Percentiles rank a stretch among this genome's conserved stretches.
phyloP scores from a whole-genome alignment of 2,329 filamentous ascomycete species.

The Nemania sp. region DNA sequence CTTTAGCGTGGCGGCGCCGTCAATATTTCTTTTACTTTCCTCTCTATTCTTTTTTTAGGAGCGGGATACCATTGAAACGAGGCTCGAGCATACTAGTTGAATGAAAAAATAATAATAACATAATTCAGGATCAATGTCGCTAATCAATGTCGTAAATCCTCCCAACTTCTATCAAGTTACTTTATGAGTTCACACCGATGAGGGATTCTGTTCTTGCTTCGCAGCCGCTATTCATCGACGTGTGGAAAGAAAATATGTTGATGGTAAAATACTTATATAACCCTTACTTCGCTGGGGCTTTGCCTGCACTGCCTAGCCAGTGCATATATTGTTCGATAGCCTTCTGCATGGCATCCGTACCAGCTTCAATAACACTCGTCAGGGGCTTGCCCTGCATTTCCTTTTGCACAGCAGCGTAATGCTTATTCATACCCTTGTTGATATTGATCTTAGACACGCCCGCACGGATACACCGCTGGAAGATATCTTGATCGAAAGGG shows the following conservation, averaged over 20 bases:
- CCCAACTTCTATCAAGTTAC: too few relatives aligned
- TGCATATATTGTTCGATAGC: conserved; percentile 62
- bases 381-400: conserved; percentile 61
- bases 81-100: background rate
- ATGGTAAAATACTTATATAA: conserved; percentile 7
- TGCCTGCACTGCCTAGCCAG: conserved; percentile 60
- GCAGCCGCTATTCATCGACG: background rate
- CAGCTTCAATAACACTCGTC: conserved; percentile 61
- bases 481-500: conserved; percentile 60
- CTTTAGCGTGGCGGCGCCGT: background rate
- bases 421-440: conserved; percentile 65
- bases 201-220: too few relatives aligned
- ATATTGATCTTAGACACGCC: conserved; percentile 64
- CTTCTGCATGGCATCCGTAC: conserved; percentile 60
- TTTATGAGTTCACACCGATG: too few relatives aligned
- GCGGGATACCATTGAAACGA: background rate
- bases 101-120: too few relatives aligned
- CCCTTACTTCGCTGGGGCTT: conserved; percentile 47
- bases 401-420: conserved; percentile 58
- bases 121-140: too few relatives aligned
- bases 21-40: background rate
- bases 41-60: background rate
- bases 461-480: conserved; percentile 57
- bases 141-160: too few relatives aligned
- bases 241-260: background rate